Evolutionary conservation across 495 filamentous ascomycete genomes (phyloP).

Genomic region (Rusavskia elegans): DNA sequence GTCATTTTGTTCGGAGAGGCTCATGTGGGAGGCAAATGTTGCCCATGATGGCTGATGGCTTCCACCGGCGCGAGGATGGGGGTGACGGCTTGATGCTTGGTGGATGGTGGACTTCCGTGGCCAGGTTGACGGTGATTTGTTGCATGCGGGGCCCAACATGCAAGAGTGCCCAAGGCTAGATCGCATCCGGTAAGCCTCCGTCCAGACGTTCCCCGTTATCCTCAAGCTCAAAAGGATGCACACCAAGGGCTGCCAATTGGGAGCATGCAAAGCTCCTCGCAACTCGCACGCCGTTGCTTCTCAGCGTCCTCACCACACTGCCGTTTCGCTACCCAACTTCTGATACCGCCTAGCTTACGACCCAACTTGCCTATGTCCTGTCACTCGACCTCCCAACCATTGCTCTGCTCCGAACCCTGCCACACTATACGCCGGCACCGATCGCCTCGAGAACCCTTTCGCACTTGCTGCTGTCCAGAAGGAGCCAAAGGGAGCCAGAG

Average conservation of each 20-base stretch:
- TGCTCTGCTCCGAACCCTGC: background rate
- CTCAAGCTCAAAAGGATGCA: background rate
- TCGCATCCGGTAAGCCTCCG: background rate
- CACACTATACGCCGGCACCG: conserved; percentile 2
- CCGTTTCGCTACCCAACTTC: background rate
- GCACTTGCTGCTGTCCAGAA: background rate
- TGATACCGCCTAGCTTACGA: background rate
- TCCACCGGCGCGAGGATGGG: background rate
- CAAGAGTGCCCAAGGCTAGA: conserved; percentile 1
- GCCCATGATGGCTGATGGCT: background rate
- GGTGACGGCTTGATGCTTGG: background rate
- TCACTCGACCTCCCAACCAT: background rate
- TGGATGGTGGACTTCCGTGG: background rate
- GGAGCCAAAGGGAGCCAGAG: background rate
- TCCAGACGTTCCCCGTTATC: background rate
- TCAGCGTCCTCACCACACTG: background rate
- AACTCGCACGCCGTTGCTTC: background rate
- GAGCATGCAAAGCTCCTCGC: background rate
- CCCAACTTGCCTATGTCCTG: background rate
- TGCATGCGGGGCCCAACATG: background rate
- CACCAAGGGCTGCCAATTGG: background rate
- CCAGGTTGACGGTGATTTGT: background rate
- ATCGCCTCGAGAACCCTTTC: background rate
- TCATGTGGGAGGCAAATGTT: background rate
- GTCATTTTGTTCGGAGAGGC: background rate